phyloP scores from a whole-genome alignment of 2,329 filamentous ascomycete genomes.

The Colletotrichum costaricense region DNA sequence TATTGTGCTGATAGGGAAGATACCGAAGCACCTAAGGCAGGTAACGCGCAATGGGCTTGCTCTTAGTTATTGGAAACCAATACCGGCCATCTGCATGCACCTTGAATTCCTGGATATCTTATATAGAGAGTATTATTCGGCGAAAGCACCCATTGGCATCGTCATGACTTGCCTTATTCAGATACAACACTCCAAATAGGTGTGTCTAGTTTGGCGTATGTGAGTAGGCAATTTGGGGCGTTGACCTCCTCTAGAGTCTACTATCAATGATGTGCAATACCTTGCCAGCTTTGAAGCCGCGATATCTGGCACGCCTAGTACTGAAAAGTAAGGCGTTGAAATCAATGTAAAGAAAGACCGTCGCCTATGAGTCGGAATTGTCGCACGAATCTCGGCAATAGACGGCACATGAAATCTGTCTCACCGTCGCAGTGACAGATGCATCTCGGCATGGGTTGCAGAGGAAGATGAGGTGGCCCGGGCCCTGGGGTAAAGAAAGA shows the following conservation, averaged over 20 bases:
- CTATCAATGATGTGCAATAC: not conserved
- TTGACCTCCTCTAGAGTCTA: not conserved
- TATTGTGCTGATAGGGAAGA: not conserved
- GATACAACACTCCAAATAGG: not conserved
- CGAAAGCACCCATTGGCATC: not conserved
- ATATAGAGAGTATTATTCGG: not conserved
- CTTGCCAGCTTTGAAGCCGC: no score
- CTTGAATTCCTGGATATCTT: not conserved
- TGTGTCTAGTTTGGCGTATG: not conserved
- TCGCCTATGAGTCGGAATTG: slow-evolving; percentile 20
- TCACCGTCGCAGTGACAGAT: not conserved
- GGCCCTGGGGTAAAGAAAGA: slow-evolving; percentile 19
- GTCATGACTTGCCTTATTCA: not conserved
- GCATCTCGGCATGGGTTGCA: not conserved
- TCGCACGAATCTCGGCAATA: slow-evolving; percentile 26
- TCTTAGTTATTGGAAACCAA: not conserved
- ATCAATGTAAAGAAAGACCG: not conserved
- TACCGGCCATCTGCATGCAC: no score
- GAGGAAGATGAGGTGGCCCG: slow-evolving; percentile 4
- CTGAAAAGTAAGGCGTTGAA: not conserved
- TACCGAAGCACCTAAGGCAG: not conserved
- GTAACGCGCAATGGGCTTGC: not conserved
- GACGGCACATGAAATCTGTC: not conserved
- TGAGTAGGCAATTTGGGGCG: not conserved
- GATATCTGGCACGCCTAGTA: not conserved